Evolutionary conservation across 106 monocot species (phyloP), one percentile per base, ranked within the genome.

Genomic region (Alisma plantagoaquatica): DNA sequence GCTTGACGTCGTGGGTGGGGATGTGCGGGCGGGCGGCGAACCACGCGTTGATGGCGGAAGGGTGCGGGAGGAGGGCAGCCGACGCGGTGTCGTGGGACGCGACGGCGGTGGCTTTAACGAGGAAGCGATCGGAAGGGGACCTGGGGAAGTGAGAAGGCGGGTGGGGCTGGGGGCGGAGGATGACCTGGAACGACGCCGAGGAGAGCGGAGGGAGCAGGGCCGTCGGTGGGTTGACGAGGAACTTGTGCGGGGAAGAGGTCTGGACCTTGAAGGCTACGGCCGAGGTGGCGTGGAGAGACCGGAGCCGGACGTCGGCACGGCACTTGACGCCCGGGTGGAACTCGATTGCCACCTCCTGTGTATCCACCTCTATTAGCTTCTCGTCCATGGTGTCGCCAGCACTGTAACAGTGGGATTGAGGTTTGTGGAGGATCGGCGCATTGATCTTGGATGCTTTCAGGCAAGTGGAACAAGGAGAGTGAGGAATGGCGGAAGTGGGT

Each of bases 141-240:
- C 62, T 23, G 79, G 85, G 62, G 66, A 71, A 76, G 76, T 24
- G 68, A 54, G 80, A 80, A 31, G 80, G 76, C 28, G 68, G 57
- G 35, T 7, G 35, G 35, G 35, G 9, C 14, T 6, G 35, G 35
- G 35, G 35, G 9, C 9, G 35, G n/a, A n/a, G n/a, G n/a, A n/a
- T n/a, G n/a, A n/a, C n/a, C n/a, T n/a, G n/a, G n/a, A n/a, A n/a
- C 6, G 35, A 14, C 6, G 6, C 9, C 6, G 6, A 6, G 6
- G 35, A 14, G 14, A 38, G 35, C 9, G 35, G 35, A 38, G 35
- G 35, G 1, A 66, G 70, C 1, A 49, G 55, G 12, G 67, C 11
- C 75, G 29, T 47, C 2, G 85, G 85, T 5, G 85, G 85, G 51
- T 69, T 85, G 70, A 85, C 85, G 62, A 76, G 80, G 76, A 85